phyloP scores from a whole-genome alignment of 495 filamentous ascomycete genomes.

The Penicillium alfredii region DNA sequence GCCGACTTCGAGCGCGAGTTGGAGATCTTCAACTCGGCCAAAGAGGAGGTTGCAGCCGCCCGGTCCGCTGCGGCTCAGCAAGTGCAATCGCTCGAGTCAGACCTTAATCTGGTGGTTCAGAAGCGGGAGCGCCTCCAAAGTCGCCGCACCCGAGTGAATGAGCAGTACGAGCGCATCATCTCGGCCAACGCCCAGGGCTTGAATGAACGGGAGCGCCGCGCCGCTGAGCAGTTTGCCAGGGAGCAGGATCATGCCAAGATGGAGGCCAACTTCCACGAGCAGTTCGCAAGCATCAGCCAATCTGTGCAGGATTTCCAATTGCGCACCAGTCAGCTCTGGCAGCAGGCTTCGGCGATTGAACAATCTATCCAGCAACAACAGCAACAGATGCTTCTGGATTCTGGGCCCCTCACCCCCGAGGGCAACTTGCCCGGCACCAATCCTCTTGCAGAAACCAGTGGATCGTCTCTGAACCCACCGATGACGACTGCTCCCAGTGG shows the following conservation, averaged over 20 bases:
- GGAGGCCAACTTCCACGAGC: conserved; percentile 45
- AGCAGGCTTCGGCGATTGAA: conserved; percentile 43
- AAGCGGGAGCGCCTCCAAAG: conserved; percentile 73
- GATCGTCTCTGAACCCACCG: conserved; percentile 18
- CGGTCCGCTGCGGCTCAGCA: conserved; percentile 61
- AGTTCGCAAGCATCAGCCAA: conserved; percentile 40
- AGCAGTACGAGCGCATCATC: conserved; percentile 70
- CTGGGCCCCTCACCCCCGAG: conserved; percentile 44
- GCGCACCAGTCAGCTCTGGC: conserved; percentile 42
- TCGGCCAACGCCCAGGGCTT: conserved; percentile 70
- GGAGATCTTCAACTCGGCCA: conserved; percentile 53
- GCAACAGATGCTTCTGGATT: conserved; percentile 41
- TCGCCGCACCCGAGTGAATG: conserved; percentile 68
- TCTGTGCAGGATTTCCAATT: conserved; percentile 44
- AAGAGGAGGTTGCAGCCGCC: conserved; percentile 53
- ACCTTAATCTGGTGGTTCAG: conserved; percentile 59
- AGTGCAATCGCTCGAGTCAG: conserved; percentile 57
- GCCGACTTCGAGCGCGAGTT: conserved; percentile 57
- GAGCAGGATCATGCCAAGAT: conserved; percentile 57
- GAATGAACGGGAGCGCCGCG: conserved; percentile 66
- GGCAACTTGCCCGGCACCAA: conserved; percentile 45
- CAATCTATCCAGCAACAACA: conserved; percentile 42
- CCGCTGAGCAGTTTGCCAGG: conserved; percentile 59
- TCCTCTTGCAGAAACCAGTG: conserved; percentile 27
- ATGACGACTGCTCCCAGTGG: conserved; percentile 28